Percentiles rank a stretch among this genome's conserved stretches.
Evolutionary conservation across 129 eudicot genomes (phyloP).

Genomic region (Ambrosia artemisiifolia): DNA sequence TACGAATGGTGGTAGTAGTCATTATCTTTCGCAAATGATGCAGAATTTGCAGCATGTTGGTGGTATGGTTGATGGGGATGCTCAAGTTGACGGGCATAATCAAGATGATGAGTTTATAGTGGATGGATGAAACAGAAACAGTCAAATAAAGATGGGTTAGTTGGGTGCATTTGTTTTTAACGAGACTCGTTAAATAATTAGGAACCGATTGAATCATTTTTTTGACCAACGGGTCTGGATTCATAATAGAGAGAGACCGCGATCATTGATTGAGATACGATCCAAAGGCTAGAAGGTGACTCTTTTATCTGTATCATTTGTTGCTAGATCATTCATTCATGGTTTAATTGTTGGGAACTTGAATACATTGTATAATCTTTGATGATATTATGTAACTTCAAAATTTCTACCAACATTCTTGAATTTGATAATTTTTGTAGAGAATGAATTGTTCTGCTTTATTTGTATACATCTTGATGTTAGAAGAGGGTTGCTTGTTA

Average conservation of each 20-base stretch:
- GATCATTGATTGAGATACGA: not conserved
- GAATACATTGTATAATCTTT: not conserved
- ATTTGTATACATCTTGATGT: not conserved
- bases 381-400: not conserved
- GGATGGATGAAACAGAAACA: slow-evolving; percentile 45
- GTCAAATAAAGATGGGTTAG: not conserved
- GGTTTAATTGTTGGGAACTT: not conserved
- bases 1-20: slow-evolving; percentile 49
- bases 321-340: not conserved
- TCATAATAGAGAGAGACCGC: not conserved
- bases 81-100: slow-evolving; percentile 69
- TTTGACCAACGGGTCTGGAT: not conserved
- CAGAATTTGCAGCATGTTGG: slow-evolving; percentile 79
- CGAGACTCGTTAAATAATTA: not conserved
- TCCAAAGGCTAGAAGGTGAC: not conserved
- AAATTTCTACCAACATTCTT: not conserved
- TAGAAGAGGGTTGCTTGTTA: slow-evolving; percentile 7
- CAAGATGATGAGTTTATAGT: slow-evolving; percentile 89
- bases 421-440: not conserved
- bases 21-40: slow-evolving; percentile 90
- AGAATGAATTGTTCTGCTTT: not conserved
- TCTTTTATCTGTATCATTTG: not conserved
- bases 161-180: slow-evolving; percentile 7
- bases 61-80: slow-evolving; percentile 80
- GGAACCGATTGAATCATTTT: not conserved